Percentiles rank a stretch among this genome's conserved stretches.
Conservation (phyloP, 805 yeast genomes). For the Komagataella phaffii region DNA sequence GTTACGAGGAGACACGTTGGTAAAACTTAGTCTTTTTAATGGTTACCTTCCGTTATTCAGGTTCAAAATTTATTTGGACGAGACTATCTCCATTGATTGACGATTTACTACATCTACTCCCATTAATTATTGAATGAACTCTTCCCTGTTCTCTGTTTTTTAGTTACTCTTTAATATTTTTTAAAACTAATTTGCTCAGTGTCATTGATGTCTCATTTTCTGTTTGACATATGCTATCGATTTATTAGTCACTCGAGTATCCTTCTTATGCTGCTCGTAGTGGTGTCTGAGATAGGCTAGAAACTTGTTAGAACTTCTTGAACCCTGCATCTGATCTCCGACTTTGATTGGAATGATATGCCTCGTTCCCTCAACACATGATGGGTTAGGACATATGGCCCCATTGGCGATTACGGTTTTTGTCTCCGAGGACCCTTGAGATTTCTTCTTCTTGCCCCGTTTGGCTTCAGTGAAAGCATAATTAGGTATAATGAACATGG, state of each 20-base stretch:
- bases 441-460: not conserved
- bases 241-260: not conserved
- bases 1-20: slow-evolving; percentile 19
- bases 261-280: not conserved
- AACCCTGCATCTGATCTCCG: not conserved
- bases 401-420: not conserved
- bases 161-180: no score
- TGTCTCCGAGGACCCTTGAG: not conserved
- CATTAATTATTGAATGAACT: not conserved
- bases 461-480: not conserved
- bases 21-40: slow-evolving; percentile 5
- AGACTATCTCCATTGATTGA: not conserved
- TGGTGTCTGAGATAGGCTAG: not conserved
- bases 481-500: not conserved
- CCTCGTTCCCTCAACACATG: not conserved
- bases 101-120: not conserved
- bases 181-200: not conserved
- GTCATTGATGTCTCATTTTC: not conserved
- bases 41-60: slow-evolving; percentile 1
- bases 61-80: slow-evolving; percentile 1
- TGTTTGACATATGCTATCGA: not conserved
- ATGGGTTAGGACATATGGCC: not conserved
- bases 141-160: not conserved
- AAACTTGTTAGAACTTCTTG: not conserved
- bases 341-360: not conserved